phyloP scores from a whole-genome alignment of 495 filamentous ascomycete genomes.

The Aspergillus conjunctus region DNA sequence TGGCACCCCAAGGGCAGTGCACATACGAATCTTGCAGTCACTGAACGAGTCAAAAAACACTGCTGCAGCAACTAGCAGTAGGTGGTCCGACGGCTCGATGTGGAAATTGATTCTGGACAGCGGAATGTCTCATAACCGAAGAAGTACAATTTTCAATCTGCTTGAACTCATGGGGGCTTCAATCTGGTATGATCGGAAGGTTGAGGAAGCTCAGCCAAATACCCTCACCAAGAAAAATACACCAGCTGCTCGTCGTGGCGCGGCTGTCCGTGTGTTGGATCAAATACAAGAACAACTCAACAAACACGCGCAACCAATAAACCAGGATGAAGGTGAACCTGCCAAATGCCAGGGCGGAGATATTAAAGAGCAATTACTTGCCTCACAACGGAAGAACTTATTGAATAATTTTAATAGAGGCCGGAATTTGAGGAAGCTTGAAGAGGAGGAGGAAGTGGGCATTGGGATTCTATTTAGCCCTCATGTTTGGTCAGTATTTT shows the following conservation, averaged over 20 bases:
- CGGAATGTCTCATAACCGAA: background rate
- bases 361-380: background rate
- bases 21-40: background rate
- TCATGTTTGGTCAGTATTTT: constrained; percentile 3
- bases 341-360: background rate
- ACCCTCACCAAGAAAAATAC: background rate
- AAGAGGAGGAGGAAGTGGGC: constrained; percentile 1
- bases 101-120: background rate
- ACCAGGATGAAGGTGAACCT: background rate
- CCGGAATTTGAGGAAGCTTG: constrained; percentile 5
- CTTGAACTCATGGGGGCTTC: background rate
- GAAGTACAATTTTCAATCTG: background rate
- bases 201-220: background rate
- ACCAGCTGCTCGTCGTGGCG: background rate
- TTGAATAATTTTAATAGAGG: background rate
- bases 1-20: background rate
- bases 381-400: constrained; percentile 1
- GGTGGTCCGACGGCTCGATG: constrained; percentile 1
- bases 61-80: background rate
- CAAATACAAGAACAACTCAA: background rate
- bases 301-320: background rate
- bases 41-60: background rate
- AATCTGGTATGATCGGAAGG: background rate
- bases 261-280: background rate
- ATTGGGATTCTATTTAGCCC: constrained; percentile 4